Conservation (phyloP, 805 yeast genomes). For the Saturnispora mendoncae region DNA sequence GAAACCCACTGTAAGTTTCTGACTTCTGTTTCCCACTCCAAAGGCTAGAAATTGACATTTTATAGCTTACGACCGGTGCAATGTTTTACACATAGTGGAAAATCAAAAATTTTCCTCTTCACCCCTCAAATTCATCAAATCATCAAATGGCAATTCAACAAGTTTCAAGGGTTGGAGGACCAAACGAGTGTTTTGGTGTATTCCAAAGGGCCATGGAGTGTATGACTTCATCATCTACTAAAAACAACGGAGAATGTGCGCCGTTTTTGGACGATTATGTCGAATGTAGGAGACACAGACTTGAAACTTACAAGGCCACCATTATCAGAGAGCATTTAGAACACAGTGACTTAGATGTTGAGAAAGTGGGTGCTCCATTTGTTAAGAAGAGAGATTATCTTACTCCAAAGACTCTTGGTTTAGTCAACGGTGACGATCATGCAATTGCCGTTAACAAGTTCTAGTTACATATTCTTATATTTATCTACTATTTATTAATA, state of each 20-base stretch:
- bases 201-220: conserved; percentile 33
- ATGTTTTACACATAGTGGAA: no score
- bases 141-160: conserved; percentile 30
- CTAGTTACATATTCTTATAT: conserved; percentile 8
- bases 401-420: conserved; percentile 32
- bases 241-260: conserved; percentile 27
- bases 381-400: conserved; percentile 31
- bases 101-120: no score
- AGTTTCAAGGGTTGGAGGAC: conserved; percentile 31
- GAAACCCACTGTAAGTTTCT: not conserved
- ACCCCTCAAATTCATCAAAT: no score
- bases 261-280: conserved; percentile 28
- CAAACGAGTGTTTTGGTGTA: conserved; percentile 31
- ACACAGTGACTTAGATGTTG: conserved; percentile 22
- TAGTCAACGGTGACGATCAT: conserved; percentile 30
- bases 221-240: conserved; percentile 28
- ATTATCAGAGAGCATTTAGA: conserved; percentile 28
- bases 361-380: conserved; percentile 31
- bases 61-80: not conserved
- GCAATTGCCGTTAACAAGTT: conserved; percentile 23
- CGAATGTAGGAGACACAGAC: conserved; percentile 32
- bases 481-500: not conserved
- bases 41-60: conserved; percentile 3
- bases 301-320: conserved; percentile 30
- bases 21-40: conserved; percentile 11